Evolutionary conservation across 1,139 yeast genomes (phyloP).

Genomic region (Hemisphaericaspora xylofermentans): DNA sequence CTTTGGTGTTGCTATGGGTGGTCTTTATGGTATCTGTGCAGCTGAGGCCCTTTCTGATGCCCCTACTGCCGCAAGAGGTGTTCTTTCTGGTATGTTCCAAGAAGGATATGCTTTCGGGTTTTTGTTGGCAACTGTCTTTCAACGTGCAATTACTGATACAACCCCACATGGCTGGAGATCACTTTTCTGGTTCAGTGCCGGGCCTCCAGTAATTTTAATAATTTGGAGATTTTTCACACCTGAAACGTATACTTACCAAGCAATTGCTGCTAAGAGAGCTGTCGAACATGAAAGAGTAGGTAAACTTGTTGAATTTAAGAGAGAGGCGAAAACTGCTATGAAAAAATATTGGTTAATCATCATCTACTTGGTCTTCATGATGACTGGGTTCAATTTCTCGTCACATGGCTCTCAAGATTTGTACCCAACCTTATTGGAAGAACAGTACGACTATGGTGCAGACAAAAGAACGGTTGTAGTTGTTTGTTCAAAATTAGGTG

Average conservation of each 20-base stretch:
- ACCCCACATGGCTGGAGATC: slow-evolving; percentile 38
- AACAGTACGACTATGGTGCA: slow-evolving; percentile 26
- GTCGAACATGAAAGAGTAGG: slow-evolving; percentile 12
- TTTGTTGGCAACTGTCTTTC: slow-evolving; percentile 40
- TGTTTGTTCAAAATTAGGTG: slow-evolving; percentile 40
- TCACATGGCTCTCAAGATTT: slow-evolving; percentile 44
- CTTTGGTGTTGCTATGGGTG: slow-evolving; percentile 47
- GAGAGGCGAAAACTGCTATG: slow-evolving; percentile 28
- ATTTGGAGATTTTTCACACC: slow-evolving; percentile 36
- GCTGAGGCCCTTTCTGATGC: slow-evolving; percentile 43
- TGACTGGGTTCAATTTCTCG: slow-evolving; percentile 45
- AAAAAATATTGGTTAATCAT: slow-evolving; percentile 40
- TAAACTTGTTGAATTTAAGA: slow-evolving; percentile 14
- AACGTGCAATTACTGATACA: slow-evolving; percentile 37
- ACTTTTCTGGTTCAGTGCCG: slow-evolving; percentile 44
- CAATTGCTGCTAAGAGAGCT: slow-evolving; percentile 17
- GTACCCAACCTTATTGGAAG: slow-evolving; percentile 36
- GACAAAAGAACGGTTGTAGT: slow-evolving; percentile 38
- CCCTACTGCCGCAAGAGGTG: slow-evolving; percentile 38
- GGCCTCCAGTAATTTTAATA: slow-evolving; percentile 39
- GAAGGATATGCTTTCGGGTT: slow-evolving; percentile 47
- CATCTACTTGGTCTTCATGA: slow-evolving; percentile 35
- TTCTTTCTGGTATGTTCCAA: slow-evolving; percentile 41
- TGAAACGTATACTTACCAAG: slow-evolving; percentile 37
- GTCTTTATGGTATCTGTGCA: slow-evolving; percentile 38